phyloP scores from a whole-genome alignment of 1,139 yeast species.

The Pichia sp. region DNA sequence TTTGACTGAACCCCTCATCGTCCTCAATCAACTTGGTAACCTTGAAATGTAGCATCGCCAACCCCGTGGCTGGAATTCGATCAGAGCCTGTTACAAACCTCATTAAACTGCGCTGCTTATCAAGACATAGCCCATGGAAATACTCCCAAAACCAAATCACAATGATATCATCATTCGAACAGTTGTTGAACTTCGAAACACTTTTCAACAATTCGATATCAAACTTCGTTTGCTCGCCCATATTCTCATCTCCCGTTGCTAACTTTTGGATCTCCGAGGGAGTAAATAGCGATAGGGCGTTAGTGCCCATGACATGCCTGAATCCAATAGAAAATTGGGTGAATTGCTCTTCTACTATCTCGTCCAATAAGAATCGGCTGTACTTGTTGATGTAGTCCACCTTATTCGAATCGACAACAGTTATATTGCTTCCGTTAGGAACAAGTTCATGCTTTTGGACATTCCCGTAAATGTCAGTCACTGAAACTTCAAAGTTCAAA shows the following conservation, averaged over 20 bases:
- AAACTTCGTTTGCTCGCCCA: slow-evolving; percentile 34
- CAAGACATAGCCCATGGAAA: slow-evolving; percentile 42
- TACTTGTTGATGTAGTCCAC: slow-evolving; percentile 58
- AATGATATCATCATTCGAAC: slow-evolving; percentile 42
- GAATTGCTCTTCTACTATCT: slow-evolving; percentile 50
- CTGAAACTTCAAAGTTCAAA: slow-evolving; percentile 46
- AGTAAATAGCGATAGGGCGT: slow-evolving; percentile 70
- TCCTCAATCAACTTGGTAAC: slow-evolving; percentile 49
- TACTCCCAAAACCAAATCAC: slow-evolving; percentile 86
- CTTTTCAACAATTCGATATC: slow-evolving; percentile 66
- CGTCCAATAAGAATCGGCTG: slow-evolving; percentile 54
- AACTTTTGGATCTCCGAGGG: slow-evolving; percentile 78
- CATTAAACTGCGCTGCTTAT: slow-evolving; percentile 57
- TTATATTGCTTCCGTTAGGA: slow-evolving; percentile 47
- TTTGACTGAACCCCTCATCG: slow-evolving; percentile 33
- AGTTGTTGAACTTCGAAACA: slow-evolving; percentile 69
- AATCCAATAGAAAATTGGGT: slow-evolving; percentile 66
- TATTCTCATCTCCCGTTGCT: slow-evolving; percentile 70
- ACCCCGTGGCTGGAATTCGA: slow-evolving; percentile 88
- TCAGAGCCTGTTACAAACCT: slow-evolving; percentile 88
- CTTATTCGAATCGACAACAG: slow-evolving; percentile 56
- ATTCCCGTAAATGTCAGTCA: slow-evolving; percentile 39
- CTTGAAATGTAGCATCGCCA: slow-evolving; percentile 66
- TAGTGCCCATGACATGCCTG: slow-evolving; percentile 69
- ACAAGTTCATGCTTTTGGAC: slow-evolving; percentile 46